Percentiles rank a stretch among this genome's conserved stretches.
phyloP scores from a whole-genome alignment of 2,329 filamentous ascomycete genomes.

The Paramyrothecium roridum region DNA sequence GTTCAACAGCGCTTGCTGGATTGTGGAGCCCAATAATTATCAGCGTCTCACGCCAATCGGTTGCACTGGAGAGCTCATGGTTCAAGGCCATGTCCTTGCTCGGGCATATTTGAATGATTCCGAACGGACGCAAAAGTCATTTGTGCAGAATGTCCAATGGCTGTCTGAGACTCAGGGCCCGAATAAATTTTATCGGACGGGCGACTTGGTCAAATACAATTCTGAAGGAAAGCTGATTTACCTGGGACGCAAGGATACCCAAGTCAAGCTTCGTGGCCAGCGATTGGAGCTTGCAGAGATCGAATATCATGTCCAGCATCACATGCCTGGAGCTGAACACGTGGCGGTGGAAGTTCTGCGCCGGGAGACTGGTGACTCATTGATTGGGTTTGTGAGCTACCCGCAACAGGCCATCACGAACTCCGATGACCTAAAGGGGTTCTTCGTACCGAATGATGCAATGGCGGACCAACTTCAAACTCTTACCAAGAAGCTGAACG shows the following conservation, averaged over 20 bases:
- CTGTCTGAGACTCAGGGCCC: conserved; percentile 23
- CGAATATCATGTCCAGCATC: conserved; percentile 5
- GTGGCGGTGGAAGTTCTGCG: not conserved
- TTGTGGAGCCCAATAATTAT: conserved; percentile 35
- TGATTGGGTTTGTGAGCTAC: not conserved
- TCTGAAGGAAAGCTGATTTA: conserved; percentile 12
- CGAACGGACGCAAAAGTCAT: conserved; percentile 45
- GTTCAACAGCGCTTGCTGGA: conserved; percentile 32
- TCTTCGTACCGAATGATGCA: not conserved
- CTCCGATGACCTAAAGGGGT: not conserved
- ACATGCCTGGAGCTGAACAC: not conserved
- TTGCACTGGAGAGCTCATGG: conserved; percentile 38
- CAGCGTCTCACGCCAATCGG: conserved; percentile 36
- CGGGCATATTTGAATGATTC: conserved; percentile 51
- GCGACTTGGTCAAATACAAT: conserved; percentile 27
- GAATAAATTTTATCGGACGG: conserved; percentile 14
- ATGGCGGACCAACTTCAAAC: not conserved
- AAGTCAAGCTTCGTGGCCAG: conserved; percentile 24
- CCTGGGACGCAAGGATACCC: conserved; percentile 20
- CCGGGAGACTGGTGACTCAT: not conserved
- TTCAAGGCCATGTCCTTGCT: conserved; percentile 49
- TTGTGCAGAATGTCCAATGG: conserved; percentile 47
- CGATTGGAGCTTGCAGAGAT: conserved; percentile 30
- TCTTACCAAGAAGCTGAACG: conserved; percentile 6
- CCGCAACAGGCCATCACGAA: conserved; percentile 6